Conservation (phyloP, 202 grass and related monocot genomes). For the Musa balbisiana region DNA sequence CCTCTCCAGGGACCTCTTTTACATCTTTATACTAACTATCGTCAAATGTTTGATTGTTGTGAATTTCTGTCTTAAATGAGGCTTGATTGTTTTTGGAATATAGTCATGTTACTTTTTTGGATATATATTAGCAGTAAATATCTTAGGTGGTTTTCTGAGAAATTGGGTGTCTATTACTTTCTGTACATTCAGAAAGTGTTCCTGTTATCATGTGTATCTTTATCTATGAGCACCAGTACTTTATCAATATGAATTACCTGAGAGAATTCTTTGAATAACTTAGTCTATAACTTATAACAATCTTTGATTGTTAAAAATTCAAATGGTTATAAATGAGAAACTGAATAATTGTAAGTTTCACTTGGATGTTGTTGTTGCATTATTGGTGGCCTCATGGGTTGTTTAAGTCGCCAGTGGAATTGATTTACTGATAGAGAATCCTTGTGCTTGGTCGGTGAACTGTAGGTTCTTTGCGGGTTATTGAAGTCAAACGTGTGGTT, state of each 20-base stretch:
- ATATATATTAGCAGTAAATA: neutral
- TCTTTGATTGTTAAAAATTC: neutral
- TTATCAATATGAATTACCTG: neutral
- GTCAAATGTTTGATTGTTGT: neutral
- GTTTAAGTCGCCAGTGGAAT: too few species aligned
- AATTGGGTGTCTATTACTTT: too few species aligned
- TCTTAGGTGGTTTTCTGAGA: neutral
- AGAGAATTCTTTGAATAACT: too few species aligned
- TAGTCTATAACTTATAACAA: neutral
- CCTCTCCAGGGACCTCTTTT: conserved; percentile 27
- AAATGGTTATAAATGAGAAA: neutral
- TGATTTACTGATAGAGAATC: too few species aligned
- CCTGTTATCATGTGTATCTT: neutral
- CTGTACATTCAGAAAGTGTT: too few species aligned
- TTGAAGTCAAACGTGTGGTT: too few species aligned
- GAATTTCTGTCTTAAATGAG: neutral
- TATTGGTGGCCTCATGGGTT: neutral
- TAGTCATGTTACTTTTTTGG: neutral
- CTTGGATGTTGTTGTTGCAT: neutral
- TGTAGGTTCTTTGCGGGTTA: too few species aligned
- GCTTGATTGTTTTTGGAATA: neutral
- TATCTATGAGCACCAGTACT: neutral
- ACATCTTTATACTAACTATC: neutral
- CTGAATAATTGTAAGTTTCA: neutral
- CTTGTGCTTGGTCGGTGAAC: too few species aligned